Conservation (phyloP, 345 rosid genomes). For the Noccaea caerulescens region DNA sequence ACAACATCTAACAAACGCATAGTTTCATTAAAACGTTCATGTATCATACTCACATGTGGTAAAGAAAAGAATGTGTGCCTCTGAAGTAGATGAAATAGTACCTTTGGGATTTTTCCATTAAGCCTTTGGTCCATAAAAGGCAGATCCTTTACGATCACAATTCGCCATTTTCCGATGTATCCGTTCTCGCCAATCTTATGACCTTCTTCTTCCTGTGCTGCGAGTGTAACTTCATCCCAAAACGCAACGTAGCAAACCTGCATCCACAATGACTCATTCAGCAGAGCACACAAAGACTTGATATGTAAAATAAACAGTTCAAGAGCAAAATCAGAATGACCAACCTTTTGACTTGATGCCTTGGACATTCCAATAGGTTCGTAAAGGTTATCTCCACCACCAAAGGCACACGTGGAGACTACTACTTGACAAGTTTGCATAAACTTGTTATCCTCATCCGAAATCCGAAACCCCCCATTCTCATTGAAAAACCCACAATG, state of each 20-base stretch:
- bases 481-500: conserved; percentile 91
- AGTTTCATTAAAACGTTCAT: conserved; percentile 17
- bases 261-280: conserved; percentile 41
- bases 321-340: conserved; percentile 27
- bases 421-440: conserved; percentile 66
- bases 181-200: conserved; percentile 57
- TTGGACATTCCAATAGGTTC: conserved; percentile 89
- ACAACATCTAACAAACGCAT: conserved; percentile 70
- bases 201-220: conserved; percentile 70
- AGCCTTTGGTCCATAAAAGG: conserved; percentile 90
- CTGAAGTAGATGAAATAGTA: conserved; percentile 35
- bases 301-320: conserved; percentile 13
- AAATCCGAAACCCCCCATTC: conserved; percentile 73
- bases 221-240: conserved; percentile 90
- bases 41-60: not conserved
- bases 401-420: conserved; percentile 94
- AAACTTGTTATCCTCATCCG: conserved; percentile 68
- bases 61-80: not conserved
- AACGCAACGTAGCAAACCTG: conserved; percentile 96
- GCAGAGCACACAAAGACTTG: not conserved
- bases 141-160: conserved; percentile 76
- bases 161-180: conserved; percentile 82
- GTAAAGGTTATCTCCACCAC: conserved; percentile 97
- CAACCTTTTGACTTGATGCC: conserved; percentile 71
- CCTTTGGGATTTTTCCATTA: conserved; percentile 99